Percentiles rank a stretch among this genome's conserved stretches.
phyloP scores from a whole-genome alignment of 1,284 basidiomycete species.

The Sparassis latifolia region DNA sequence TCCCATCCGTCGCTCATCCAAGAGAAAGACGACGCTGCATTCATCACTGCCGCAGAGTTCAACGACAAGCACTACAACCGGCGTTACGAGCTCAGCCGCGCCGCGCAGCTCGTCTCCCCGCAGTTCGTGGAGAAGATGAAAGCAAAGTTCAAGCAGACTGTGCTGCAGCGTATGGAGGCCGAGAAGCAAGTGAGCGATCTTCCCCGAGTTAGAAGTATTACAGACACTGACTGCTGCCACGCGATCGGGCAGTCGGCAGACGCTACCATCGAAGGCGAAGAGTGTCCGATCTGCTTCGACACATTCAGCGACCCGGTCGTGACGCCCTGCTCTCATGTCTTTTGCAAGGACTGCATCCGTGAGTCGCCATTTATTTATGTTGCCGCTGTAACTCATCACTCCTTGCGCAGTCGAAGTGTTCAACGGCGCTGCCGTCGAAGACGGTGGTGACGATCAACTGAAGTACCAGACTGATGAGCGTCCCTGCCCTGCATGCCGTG shows the following conservation, averaged over 20 bases:
- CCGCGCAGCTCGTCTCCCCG: slow-evolving; percentile 34
- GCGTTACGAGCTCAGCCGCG: slow-evolving; percentile 20
- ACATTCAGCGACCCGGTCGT: slow-evolving; percentile 38
- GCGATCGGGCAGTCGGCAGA: slow-evolving; percentile 34
- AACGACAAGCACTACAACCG: slow-evolving; percentile 21
- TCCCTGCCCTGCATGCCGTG: slow-evolving; percentile 47
- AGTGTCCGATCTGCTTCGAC: slow-evolving; percentile 51
- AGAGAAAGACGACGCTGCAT: slow-evolving; percentile 40
- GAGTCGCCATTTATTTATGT: slow-evolving; percentile 14
- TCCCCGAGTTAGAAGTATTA: slow-evolving; percentile 5
- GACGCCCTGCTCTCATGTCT: slow-evolving; percentile 43
- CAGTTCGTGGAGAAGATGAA: slow-evolving; percentile 46
- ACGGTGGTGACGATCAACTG: slow-evolving; percentile 22
- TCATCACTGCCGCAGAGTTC: slow-evolving; percentile 30
- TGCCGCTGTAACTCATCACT: no score
- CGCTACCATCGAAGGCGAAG: slow-evolving; percentile 40
- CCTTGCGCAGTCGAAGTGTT: slow-evolving; percentile 30
- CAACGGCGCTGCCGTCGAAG: slow-evolving; percentile 27
- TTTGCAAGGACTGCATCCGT: slow-evolving; percentile 47
- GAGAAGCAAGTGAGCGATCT: slow-evolving; percentile 39
- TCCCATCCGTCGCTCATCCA: slow-evolving; percentile 58
- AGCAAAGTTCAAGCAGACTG: slow-evolving; percentile 34
- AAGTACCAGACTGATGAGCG: slow-evolving; percentile 33
- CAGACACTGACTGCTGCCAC: slow-evolving; percentile 12
- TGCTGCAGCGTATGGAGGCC: slow-evolving; percentile 34